Base-by-base conservation (phyloP, 371 early-diverging fungal genomes). In the Haplosporangium sp. region DNA sequence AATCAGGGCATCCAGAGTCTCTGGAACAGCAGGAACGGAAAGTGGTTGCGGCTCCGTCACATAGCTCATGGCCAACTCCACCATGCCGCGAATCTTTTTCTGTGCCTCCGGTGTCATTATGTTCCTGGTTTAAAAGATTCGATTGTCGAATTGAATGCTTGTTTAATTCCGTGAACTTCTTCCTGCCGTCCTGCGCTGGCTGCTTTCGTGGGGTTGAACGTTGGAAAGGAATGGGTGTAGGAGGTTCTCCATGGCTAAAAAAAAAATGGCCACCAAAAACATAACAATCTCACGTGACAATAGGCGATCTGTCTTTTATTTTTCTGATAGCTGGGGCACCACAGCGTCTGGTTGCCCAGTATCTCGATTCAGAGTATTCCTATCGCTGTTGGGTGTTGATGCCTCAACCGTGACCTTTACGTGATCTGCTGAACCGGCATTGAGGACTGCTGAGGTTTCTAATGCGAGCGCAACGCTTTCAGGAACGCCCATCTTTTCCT, bases 41-140 rank as follows among this genome's bases (percentile, higher is more conserved):
- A 79, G 59, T 16, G 69, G 73, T 43, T 69, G 64, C 10, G 66
- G 73, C 45, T 79, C 73, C n/a, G 62, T 63, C 2, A 65, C 66
- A 55, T 79, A 79, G 55, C 59, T 45, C 65, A 79, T 55, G 45
- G 59, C 73, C 69, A 79, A 47, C 18, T 73, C 69, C 42, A 73
- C 69, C 73, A 79, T 55, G 18, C 69, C 47, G 6, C 80, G 73
- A 64, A 79, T 79, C 69, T 79, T 79, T 59, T 61, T 54, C 47
- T 79, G 73, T 62, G 72, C 69, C 41, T 79, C 80, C 40, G 64
- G 64, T 38, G 69, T 73, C 73, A 73, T 73, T 37, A 37, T 64
- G 55, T 43, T 29, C 6, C 38, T 37, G 37, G 9, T 14, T 40
- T 51, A 41, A 7, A 18, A 16, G 9, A 2, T 2, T 18, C 29